Conservation (phyloP, 768 basidiomycete genomes). For the Lactarius vividus region DNA sequence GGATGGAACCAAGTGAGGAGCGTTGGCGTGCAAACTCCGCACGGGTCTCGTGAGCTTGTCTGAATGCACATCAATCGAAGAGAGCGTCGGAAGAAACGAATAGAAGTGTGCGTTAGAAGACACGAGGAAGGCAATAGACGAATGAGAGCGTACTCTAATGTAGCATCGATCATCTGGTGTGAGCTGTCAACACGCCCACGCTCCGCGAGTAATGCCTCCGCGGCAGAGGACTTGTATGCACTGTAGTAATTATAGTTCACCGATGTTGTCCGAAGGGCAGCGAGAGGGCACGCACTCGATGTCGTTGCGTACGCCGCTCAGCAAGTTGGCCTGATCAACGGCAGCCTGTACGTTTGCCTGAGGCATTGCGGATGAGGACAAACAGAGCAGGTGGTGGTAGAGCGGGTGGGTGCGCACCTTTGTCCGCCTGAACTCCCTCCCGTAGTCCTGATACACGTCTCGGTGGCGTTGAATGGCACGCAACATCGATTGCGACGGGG, state of each 20-base stretch:
- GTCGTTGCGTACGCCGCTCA: slow-evolving; percentile 90
- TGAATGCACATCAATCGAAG: slow-evolving; percentile 35
- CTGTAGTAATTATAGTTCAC: slow-evolving; percentile 39
- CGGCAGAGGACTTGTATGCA: slow-evolving; percentile 85
- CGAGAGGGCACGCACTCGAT: slow-evolving; percentile 66
- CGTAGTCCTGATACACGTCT: slow-evolving; percentile 87
- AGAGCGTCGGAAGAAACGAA: slow-evolving; percentile 12
- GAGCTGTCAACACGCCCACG: slow-evolving; percentile 87
- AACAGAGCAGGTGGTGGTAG: neutral
- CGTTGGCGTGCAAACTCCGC: slow-evolving; percentile 88
- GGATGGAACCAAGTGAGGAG: slow-evolving; percentile 69
- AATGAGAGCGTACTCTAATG: slow-evolving; percentile 64
- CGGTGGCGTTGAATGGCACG: slow-evolving; percentile 88
- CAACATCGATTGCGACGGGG: slow-evolving; percentile 78
- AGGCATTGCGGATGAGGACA: slow-evolving; percentile 1
- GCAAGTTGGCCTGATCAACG: slow-evolving; percentile 80
- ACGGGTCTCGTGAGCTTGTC: slow-evolving; percentile 96
- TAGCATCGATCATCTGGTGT: slow-evolving; percentile 91
- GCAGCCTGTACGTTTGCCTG: slow-evolving; percentile 80
- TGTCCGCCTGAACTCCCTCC: slow-evolving; percentile 79
- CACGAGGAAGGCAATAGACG: neutral
- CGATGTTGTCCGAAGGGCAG: neutral
- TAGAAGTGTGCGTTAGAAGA: neutral
- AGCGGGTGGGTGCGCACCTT: slow-evolving; percentile 49
- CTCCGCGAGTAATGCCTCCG: slow-evolving; percentile 86